A percentile compares a stretch with the other conserved stretches of the same genome.
Evolutionary conservation across 768 basidiomycete genomes (phyloP).

Genomic region (Ramaria rubella): DNA sequence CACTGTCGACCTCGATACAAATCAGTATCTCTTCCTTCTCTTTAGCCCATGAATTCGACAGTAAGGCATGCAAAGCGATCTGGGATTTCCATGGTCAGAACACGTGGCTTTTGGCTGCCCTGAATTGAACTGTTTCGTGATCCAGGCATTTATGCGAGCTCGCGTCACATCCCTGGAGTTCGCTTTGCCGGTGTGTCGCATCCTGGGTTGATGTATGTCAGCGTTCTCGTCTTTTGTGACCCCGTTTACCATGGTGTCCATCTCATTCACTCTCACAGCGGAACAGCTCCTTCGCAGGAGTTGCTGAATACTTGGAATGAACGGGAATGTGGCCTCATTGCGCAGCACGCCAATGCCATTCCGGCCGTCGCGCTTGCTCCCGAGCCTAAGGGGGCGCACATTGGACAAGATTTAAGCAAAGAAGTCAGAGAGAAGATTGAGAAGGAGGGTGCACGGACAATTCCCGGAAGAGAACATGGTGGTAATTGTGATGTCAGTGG

Average conservation of each 20-base stretch:
- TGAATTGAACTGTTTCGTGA: too few relatives aligned
- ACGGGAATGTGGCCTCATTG: constrained; percentile 61
- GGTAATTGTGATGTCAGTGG: constrained; percentile 63
- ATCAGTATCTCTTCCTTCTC: not conserved
- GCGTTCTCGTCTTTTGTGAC: too few relatives aligned
- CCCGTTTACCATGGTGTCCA: not conserved
- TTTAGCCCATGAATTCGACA: constrained; percentile 58
- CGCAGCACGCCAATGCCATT: constrained; percentile 40
- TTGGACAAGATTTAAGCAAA: constrained; percentile 55
- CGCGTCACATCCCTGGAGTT: constrained; percentile 73
- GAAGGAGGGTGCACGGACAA: constrained; percentile 63
- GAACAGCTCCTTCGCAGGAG: constrained; percentile 69
- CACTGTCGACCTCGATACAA: too few relatives aligned
- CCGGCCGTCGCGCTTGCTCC: constrained; percentile 67
- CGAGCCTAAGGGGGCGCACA: constrained; percentile 50
- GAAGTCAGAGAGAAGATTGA: constrained; percentile 48
- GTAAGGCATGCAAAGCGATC: constrained; percentile 68
- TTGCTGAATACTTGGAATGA: constrained; percentile 69
- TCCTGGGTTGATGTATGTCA: constrained; percentile 50
- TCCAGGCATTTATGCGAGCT: constrained; percentile 66
- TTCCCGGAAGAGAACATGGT: constrained; percentile 75
- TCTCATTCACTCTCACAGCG: constrained; percentile 23
- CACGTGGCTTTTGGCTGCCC: constrained; percentile 6
- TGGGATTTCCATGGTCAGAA: constrained; percentile 65
- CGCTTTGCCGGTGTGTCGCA: constrained; percentile 74